Conservation (phyloP, 352 stramenopile species). For the Phytophthora ohioensis region DNA sequence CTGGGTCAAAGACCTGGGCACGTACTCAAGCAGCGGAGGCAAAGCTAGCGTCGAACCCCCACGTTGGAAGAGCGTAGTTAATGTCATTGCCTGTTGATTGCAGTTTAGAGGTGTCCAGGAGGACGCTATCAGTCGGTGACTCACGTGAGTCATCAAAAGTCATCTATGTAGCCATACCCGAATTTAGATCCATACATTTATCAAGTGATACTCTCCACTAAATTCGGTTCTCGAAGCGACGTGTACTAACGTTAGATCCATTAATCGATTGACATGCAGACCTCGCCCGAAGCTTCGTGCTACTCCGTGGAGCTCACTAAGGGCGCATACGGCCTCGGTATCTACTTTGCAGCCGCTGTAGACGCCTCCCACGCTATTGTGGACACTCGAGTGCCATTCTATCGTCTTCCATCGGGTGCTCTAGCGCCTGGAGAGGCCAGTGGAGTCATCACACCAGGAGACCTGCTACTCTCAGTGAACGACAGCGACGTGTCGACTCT, state of each 20-base stretch:
- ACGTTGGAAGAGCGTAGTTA: slow-evolving; percentile 73
- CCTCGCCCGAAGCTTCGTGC: slow-evolving; percentile 21
- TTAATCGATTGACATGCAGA: slow-evolving; percentile 13
- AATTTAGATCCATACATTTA: neutral
- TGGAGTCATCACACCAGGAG: slow-evolving; percentile 51
- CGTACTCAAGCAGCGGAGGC: slow-evolving; percentile 66
- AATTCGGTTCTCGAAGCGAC: neutral
- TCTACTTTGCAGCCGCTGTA: slow-evolving; percentile 63
- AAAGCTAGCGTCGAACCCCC: slow-evolving; percentile 75
- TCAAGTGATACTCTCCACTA: no score
- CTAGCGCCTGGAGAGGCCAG: slow-evolving; percentile 69
- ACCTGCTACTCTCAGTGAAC: slow-evolving; percentile 64
- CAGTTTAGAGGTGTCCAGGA: neutral
- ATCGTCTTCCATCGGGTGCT: slow-evolving; percentile 62
- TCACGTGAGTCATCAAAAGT: neutral
- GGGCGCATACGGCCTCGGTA: slow-evolving; percentile 69
- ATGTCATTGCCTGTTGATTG: slow-evolving; percentile 68
- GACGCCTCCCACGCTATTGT: slow-evolving; percentile 52
- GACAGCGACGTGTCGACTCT: slow-evolving; percentile 38
- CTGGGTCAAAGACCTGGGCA: slow-evolving; percentile 81
- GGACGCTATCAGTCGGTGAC: no score
- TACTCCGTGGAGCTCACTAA: slow-evolving; percentile 70
- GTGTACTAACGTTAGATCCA: slow-evolving; percentile 7
- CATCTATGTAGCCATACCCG: slow-evolving; percentile 17
- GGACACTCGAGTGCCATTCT: slow-evolving; percentile 71